A percentile compares a stretch with the other conserved stretches of the same genome.
These are phyloP conservation scores for Arabidopsis arenosa DNA, from an alignment of 345 rosid species.

Conservation along the genomic window DNA sequence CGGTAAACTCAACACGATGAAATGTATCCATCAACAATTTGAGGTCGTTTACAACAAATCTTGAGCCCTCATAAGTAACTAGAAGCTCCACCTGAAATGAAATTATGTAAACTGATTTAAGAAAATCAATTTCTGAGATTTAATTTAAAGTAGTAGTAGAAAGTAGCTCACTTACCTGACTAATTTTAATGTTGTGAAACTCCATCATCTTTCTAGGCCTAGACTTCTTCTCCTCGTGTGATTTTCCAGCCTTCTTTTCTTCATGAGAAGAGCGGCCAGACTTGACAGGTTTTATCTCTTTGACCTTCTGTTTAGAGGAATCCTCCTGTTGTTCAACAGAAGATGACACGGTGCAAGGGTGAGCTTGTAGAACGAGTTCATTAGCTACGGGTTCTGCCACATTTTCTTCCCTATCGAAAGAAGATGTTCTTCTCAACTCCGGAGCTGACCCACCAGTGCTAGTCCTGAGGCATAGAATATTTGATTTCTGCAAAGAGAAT, in stretches of 20 bases:
- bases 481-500: constrained; percentile 55
- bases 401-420: constrained; percentile 91
- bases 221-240: constrained; percentile 84
- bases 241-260: constrained; percentile 85
- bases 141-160: neutral
- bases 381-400: constrained; percentile 89
- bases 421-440: constrained; percentile 87
- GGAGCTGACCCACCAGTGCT: constrained; percentile 54
- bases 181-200: constrained; percentile 89
- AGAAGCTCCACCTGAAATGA: constrained; percentile 78
- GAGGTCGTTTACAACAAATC: constrained; percentile 95
- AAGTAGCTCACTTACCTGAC: constrained; percentile 67
- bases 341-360: constrained; percentile 60
- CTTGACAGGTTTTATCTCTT: constrained; percentile 70
- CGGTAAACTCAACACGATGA: constrained; percentile 83
- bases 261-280: constrained; percentile 84
- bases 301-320: constrained; percentile 61
- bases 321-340: constrained; percentile 79
- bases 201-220: constrained; percentile 91
- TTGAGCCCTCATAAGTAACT: constrained; percentile 90
- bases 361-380: constrained; percentile 80
- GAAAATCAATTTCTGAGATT: constrained; percentile 9
- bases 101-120: constrained; percentile 27
- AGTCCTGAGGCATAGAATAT: constrained; percentile 48
- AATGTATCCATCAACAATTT: constrained; percentile 96